Base-by-base conservation (phyloP, 2,329 filamentous ascomycete species). In the Madurella mycetomatis region DNA sequence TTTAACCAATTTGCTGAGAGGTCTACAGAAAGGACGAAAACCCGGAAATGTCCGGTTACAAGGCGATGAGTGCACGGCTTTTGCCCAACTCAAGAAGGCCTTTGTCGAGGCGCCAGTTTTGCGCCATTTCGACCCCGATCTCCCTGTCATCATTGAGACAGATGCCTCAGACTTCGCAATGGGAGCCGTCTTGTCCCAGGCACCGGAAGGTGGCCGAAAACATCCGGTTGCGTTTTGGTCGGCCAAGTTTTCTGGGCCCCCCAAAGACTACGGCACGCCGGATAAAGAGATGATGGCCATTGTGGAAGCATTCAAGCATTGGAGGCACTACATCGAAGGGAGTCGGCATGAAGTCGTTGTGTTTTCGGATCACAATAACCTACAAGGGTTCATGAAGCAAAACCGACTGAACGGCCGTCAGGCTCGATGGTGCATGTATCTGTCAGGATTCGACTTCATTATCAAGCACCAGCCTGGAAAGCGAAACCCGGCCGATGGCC, bases 291-390 rank as follows among this genome's bases (percentile, higher is more conserved):
- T 50, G 9, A 50, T 50, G 8, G 41, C 11, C 0, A 50, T 50
- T 37, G 13, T 50, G 5, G 39, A 49, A 18, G 5, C 25, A 1
- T 43, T 49, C 15, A 49, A 43, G 9, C 13, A 49, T 25, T 49
- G 7, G 47, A 31, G 39, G 19, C 12, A 49, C 12, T 49, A 49
- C 12, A 12, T 49, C 1, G 40, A 49, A 9, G 47, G 47, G 4
- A 49, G 11, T 43, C n/a, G 0, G 5, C 19, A 49, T 9, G 7
- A n/a, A 34, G 12, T 49, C 11, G 19, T 11, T 1, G 11, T 49
- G 1, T 19, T 42, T 32, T 49, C 40, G 13, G 47, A 49, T 25
- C n/a, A 49, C n/a, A 49, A 49, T 25, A 49, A 49, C 25, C 32
- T 47, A 7, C 12, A 47, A 25, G 19, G 47, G 11, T 49, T 49